Base-by-base conservation (phyloP, 2,329 filamentous ascomycete genomes). In the Diplodia scrobiculata region DNA sequence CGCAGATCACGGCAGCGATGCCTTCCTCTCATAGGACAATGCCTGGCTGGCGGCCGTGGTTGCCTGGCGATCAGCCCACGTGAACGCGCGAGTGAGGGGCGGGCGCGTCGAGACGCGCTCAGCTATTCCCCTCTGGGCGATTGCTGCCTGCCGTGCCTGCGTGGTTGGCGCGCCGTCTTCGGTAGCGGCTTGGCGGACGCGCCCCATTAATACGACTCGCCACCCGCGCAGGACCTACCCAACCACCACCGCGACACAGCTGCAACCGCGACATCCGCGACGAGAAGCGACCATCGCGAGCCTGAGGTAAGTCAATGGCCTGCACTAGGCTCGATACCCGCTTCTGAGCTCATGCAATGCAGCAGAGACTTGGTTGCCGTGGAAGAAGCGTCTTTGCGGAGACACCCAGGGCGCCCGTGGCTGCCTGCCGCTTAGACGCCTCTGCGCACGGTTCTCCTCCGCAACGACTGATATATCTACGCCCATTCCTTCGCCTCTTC, bases 51-150 rank as follows among this genome's bases (percentile, higher is more conserved):
- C 14, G 21, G 27, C 27, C 25, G 13, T 53, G 13, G 50, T 10
- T 53, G 50, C 50, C 50, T 53, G 27, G 50, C 14, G 50, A 53
- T 53, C 25, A 32, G 27, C 50, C 25, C 50, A 34, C 50, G 50
- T 53, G 50, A 29, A 29, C 13, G 27, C 50, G 50, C 50, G 50
- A 29, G 50, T 3, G 13, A 19, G n/a, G n/a, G 41, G 41, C 2
- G 19, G 41, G n/a, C 41, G 41, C 41, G 41, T 45, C 41, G n/a
- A 45, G 17, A 19, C 41, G n/a, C 41, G 6, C 10, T 19, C 17
- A 14, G 10, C n/a, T 3, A 45, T 45, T 45, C 48, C 48, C 25
- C 10, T 27, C 5, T 27, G 14, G 48, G 50, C 41, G 41, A n/a
- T 34, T 53, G 50, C 50, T 53, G 50, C 50, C 50, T 53, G 10